Conservation (phyloP, 305 asterid genomes). For the Plantago coronopus region DNA sequence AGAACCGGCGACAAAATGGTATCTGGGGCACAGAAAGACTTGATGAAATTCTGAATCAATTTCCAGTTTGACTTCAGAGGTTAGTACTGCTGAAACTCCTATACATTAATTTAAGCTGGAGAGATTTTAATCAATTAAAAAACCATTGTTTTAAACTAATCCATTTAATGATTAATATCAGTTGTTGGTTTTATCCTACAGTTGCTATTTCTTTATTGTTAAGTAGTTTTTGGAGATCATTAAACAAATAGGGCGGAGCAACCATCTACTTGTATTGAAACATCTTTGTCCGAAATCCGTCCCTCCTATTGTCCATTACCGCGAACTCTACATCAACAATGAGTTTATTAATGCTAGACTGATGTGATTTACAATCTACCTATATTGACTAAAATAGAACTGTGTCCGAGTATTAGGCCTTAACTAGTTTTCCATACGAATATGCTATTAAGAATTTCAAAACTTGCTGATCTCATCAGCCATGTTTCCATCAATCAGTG, state of each 20-base stretch:
- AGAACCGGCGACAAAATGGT: constrained; percentile 31
- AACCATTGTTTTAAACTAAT: constrained; percentile 24
- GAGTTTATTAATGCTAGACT: constrained; percentile 19
- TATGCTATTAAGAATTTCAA: too few relatives aligned
- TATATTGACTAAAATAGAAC: constrained; percentile 25
- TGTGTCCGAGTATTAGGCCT: constrained; percentile 10
- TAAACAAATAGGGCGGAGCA: constrained; percentile 51
- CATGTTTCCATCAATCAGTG: too few relatives aligned
- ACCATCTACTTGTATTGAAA: constrained; percentile 30
- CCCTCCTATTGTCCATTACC: constrained; percentile 55
- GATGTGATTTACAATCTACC: constrained; percentile 28
- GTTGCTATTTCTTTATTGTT: constrained; percentile 31
- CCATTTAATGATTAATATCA: constrained; percentile 28
- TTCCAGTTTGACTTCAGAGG: constrained; percentile 39
- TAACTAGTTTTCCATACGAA: not conserved
- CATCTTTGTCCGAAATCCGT: constrained; percentile 40
- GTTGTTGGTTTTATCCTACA: constrained; percentile 33
- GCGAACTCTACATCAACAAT: constrained; percentile 33
- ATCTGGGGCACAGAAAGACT: constrained; percentile 19
- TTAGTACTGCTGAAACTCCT: constrained; percentile 23
- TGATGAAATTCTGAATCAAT: constrained; percentile 23
- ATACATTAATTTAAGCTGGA: not conserved
- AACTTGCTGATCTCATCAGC: too few relatives aligned
- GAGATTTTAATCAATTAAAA: constrained; percentile 9
- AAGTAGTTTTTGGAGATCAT: constrained; percentile 8